These are phyloP conservation scores for Aspergillus fischeri DNA, from an alignment of 2,329 filamentous ascomycete genomes.

Conservation along the genomic window DNA sequence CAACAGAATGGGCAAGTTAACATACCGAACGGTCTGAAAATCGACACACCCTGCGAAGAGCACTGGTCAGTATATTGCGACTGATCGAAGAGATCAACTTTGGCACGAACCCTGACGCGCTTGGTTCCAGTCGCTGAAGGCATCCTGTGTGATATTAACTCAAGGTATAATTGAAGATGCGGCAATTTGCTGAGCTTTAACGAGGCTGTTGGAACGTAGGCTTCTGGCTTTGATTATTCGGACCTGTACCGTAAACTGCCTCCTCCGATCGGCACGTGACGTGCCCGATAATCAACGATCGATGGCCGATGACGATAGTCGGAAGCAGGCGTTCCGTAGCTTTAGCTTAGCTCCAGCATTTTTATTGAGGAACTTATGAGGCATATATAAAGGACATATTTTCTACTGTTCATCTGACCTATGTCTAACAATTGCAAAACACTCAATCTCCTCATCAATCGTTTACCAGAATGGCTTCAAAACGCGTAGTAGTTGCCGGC, in stretches of 20 bases:
- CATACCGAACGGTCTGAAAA: slow-evolving; percentile 46
- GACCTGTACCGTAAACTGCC: neutral
- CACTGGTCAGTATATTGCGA: slow-evolving; percentile 16
- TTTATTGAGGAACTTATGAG: neutral
- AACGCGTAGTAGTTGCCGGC: slow-evolving; percentile 84
- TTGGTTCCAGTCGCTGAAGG: slow-evolving; percentile 52
- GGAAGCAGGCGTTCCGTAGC: neutral
- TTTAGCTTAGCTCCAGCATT: neutral
- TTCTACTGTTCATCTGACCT: neutral
- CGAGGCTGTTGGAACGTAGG: neutral
- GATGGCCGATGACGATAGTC: neutral
- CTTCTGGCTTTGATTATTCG: neutral
- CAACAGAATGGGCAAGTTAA: neutral
- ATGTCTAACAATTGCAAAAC: neutral
- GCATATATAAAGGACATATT: neutral
- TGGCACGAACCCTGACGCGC: slow-evolving; percentile 45
- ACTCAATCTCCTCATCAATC: neutral
- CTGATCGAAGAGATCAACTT: neutral
- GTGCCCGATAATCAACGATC: neutral
- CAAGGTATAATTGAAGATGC: neutral
- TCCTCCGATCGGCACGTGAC: neutral
- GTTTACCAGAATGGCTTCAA: slow-evolving; percentile 51
- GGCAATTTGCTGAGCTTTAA: neutral
- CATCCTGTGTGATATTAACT: slow-evolving; percentile 33
- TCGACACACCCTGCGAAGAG: slow-evolving; percentile 38